These are phyloP conservation scores for Cladophialophora yegresii DNA, from an alignment of 2,329 filamentous ascomycete genomes.

Conservation along the genomic window DNA sequence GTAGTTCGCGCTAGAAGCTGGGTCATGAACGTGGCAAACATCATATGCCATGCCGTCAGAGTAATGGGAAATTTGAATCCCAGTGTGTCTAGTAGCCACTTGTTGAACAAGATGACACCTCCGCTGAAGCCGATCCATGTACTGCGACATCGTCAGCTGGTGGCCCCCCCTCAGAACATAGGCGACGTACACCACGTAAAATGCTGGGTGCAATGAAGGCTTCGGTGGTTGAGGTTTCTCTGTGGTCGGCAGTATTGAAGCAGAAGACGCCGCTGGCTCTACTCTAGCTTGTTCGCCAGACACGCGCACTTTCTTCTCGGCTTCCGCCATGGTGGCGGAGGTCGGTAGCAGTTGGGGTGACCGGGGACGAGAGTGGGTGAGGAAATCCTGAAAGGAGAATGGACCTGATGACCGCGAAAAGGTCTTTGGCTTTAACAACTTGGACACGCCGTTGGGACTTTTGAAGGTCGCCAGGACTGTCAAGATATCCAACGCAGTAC, in stretches of 20 bases:
- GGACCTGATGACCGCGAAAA: slow-evolving; percentile 46
- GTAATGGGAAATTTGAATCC: slow-evolving; percentile 45
- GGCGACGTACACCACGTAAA: slow-evolving; percentile 70
- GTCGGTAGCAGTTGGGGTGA: slow-evolving; percentile 41
- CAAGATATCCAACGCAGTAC: not conserved
- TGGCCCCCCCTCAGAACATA: not conserved
- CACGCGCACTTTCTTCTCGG: slow-evolving; percentile 77
- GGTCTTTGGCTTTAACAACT: slow-evolving; percentile 29
- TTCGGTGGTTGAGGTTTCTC: slow-evolving; percentile 70
- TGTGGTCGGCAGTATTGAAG: slow-evolving; percentile 63
- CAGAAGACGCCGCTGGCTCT: slow-evolving; percentile 59
- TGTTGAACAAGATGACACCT: slow-evolving; percentile 98
- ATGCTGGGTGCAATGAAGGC: slow-evolving; percentile 70
- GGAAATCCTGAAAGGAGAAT: slow-evolving; percentile 52
- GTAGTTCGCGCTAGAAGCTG: slow-evolving; percentile 91
- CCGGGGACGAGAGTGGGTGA: slow-evolving; percentile 46
- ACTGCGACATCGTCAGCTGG: slow-evolving; percentile 50
- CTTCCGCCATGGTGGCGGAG: slow-evolving; percentile 56
- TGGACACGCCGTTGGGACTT: slow-evolving; percentile 23
- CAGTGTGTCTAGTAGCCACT: slow-evolving; percentile 85
- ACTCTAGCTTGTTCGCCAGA: slow-evolving; percentile 73
- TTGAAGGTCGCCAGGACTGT: slow-evolving; percentile 7
- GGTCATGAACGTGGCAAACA: slow-evolving; percentile 91
- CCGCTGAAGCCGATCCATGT: slow-evolving; percentile 92
- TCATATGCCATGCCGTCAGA: slow-evolving; percentile 92